A percentile compares a stretch with the other conserved stretches of the same genome.
Conservation (phyloP, 129 eudicot genomes). For the Ambrosia artemisiifolia region DNA sequence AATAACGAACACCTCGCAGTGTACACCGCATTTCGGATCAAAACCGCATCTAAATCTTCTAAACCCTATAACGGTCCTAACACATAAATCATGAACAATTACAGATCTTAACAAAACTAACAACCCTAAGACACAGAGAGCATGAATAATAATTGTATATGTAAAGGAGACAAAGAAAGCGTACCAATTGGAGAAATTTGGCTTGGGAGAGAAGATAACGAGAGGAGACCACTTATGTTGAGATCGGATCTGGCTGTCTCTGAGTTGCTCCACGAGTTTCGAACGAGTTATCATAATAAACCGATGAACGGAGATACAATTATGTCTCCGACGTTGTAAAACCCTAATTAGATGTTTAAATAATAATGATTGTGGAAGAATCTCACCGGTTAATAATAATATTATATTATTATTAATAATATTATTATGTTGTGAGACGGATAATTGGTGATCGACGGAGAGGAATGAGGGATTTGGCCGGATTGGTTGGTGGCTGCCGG, state of each 20-base stretch:
- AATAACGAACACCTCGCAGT: too few species aligned
- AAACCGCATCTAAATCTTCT: too few species aligned
- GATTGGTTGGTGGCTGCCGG: slow-evolving; percentile 21
- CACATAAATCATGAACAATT: not conserved
- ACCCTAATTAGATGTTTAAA: slow-evolving; percentile 29
- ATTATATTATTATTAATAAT: too few species aligned
- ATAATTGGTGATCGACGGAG: slow-evolving; percentile 1
- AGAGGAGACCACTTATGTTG: slow-evolving; percentile 79
- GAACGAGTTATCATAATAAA: slow-evolving; percentile 76
- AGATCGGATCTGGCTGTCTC: slow-evolving; percentile 87
- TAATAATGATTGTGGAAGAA: not conserved
- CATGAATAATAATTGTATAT: not conserved
- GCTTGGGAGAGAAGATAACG: slow-evolving; percentile 72
- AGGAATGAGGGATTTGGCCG: slow-evolving; percentile 12
- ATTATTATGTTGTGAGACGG: not conserved
- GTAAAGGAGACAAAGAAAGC: slow-evolving; percentile 7
- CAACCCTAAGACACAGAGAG: not conserved
- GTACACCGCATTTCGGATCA: too few species aligned
- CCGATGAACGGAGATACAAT: slow-evolving; percentile 25
- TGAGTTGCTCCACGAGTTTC: slow-evolving; percentile 79
- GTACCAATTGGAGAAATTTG: slow-evolving; percentile 60
- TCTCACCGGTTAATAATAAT: not conserved
- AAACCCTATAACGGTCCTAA: not conserved
- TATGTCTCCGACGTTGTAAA: slow-evolving; percentile 28
- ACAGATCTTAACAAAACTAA: not conserved